A percentile compares a stretch with the other conserved stretches of the same genome.
Evolutionary conservation across 2,329 filamentous ascomycete species (phyloP).

Genomic region (Aureobasidium pullulans): DNA sequence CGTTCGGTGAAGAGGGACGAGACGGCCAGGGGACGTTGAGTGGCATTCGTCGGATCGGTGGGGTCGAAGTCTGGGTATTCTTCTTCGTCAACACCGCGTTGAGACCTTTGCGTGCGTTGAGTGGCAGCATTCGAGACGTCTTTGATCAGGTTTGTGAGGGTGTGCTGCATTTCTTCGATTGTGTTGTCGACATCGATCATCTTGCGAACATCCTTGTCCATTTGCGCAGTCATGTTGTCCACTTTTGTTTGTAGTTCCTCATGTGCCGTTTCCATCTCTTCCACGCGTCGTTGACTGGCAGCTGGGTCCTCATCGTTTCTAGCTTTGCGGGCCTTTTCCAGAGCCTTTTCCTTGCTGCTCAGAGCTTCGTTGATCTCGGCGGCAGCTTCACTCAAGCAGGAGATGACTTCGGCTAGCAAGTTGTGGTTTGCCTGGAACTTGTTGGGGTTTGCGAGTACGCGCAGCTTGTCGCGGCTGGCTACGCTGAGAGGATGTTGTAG

Average conservation of each 20-base stretch:
- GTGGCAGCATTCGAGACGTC: constrained; percentile 29
- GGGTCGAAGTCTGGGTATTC: constrained; percentile 34
- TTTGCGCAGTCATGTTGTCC: constrained; percentile 42
- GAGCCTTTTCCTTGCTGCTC: constrained; percentile 26
- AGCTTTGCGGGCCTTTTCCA: constrained; percentile 22
- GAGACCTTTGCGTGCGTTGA: constrained; percentile 32
- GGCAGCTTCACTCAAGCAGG: constrained; percentile 42
- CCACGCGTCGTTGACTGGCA: constrained; percentile 22
- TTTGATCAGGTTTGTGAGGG: constrained; percentile 36
- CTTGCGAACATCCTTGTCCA: constrained; percentile 52
- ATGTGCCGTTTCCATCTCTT: constrained; percentile 34
- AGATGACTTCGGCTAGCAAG: constrained; percentile 40
- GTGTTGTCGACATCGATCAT: constrained; percentile 50
- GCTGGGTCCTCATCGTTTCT: constrained; percentile 28
- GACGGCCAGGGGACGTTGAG: constrained; percentile 27
- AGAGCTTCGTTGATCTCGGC: constrained; percentile 51
- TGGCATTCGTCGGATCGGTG: constrained; percentile 31
- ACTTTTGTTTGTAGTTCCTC: constrained; percentile 38
- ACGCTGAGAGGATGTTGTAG: constrained; percentile 45
- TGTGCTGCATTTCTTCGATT: constrained; percentile 37
- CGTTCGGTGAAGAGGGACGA: constrained; percentile 31
- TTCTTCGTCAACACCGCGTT: constrained; percentile 28
- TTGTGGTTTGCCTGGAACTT: constrained; percentile 39
- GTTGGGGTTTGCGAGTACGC: constrained; percentile 35
- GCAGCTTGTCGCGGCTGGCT: constrained; percentile 39